Evolutionary conservation across 768 basidiomycete genomes (phyloP), one percentile per base, ranked within the genome.

Genomic region (Tylopilus plumbeoviolaceoides): DNA sequence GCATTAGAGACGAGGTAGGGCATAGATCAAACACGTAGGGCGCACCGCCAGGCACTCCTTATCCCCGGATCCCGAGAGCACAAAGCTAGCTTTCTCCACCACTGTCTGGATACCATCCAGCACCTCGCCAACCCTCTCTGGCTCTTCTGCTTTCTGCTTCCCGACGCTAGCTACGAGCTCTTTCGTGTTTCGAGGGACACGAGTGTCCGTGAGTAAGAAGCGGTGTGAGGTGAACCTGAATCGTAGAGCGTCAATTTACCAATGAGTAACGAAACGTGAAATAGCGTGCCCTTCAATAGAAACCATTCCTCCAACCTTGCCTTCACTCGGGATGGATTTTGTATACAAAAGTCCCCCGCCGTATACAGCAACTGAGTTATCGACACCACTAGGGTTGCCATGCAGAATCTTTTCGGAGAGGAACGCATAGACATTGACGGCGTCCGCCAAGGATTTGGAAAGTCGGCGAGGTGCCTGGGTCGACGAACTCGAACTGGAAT

Each of bases 371-470:
- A 98, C 91, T 18, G 94, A 89, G 69, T 99, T 98, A 68, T 99
- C 97, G 21, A 99, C 89, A 9, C 97, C 97, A 61, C 92, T 95
- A 3, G 97, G 97, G 63, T 89, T 98, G 1, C 97, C 97, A 67
- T 99, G 97, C 47, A 98, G 73, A 39, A 99, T 87, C 71, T 98
- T 98, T 74, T 99, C 97, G 11, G 87, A 80, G 47, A 98, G 75
- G 71, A 97, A 98, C 18, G 97, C 93, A 85, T 93, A 98, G 44
- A 79, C 77, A 70, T 99, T 98, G 59, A 95, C 85, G 57, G 85
- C 77, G 58, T 94, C 87, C 5, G 91, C 89, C 28, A 84, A 72
- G 11, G 70, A 65, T 35, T 73, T 75, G 18, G 87, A 74, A 59
- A 93, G 75, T 50, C 85, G 83, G n/a, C 78, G 73, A 21, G 75